phyloP scores from a whole-genome alignment of 106 monocot genomes.

The Agapanthus africanus region DNA sequence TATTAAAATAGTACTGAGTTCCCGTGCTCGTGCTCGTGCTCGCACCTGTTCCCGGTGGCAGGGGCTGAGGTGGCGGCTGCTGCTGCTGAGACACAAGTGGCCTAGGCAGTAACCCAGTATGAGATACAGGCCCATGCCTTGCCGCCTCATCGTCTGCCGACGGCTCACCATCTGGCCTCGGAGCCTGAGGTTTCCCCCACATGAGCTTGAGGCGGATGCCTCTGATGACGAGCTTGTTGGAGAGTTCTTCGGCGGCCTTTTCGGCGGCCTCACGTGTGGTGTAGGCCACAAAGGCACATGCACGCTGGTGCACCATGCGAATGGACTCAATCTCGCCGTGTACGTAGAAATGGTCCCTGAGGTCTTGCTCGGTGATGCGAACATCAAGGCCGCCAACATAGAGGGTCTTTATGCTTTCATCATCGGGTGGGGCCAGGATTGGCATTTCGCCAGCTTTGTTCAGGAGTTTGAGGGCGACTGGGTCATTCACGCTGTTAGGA shows the following conservation, averaged over 20 bases:
- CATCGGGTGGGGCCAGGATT: constrained; percentile 78
- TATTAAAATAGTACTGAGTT: constrained; percentile 63
- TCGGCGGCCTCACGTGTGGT: constrained; percentile 87
- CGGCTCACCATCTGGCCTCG: constrained; percentile 34
- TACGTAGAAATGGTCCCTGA: constrained; percentile 84
- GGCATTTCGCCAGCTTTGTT: constrained; percentile 98
- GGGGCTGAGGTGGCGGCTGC: constrained; percentile 54
- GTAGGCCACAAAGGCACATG: constrained; percentile 93
- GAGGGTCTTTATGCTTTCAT: constrained; percentile 87
- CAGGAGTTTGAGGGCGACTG: constrained; percentile 89
- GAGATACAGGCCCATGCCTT: constrained; percentile 44
- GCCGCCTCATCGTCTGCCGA: constrained; percentile 36
- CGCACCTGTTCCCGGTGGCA: constrained; percentile 79
- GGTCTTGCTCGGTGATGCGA: constrained; percentile 81
- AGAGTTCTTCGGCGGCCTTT: constrained; percentile 87
- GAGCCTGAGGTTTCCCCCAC: constrained; percentile 90
- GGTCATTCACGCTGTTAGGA: constrained; percentile 59
- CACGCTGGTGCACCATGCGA: constrained; percentile 80
- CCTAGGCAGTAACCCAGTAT: constrained; percentile 73
- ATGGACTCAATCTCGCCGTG: constrained; percentile 94
- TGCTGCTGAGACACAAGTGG: constrained; percentile 81
- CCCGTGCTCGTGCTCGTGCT: too few relatives aligned
- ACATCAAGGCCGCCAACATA: constrained; percentile 93
- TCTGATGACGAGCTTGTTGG: constrained; percentile 90
- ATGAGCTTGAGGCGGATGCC: constrained; percentile 87